Percentiles rank a stretch among this genome's conserved stretches.
Conservation (phyloP, 768 basidiomycete species). For the Kwoniella newhampshirensis region DNA sequence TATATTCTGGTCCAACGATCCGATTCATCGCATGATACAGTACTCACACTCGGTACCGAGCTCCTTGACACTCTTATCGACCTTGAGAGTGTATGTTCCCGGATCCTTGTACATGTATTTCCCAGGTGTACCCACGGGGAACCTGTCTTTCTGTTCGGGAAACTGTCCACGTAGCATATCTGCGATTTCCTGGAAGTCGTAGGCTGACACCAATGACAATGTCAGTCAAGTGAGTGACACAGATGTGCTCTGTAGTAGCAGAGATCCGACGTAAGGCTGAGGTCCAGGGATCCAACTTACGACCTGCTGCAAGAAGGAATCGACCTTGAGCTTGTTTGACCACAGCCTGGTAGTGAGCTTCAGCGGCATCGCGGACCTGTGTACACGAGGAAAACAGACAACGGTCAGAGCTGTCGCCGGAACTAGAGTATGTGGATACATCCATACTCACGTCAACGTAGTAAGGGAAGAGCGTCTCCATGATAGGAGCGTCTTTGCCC, state of each 20-base stretch:
- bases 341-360: constrained; percentile 37
- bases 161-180: constrained; percentile 25
- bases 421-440: too few relatives aligned
- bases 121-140: constrained; percentile 30
- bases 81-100: constrained; percentile 32
- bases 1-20: too few relatives aligned
- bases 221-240: too few relatives aligned
- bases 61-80: constrained; percentile 32
- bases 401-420: not conserved
- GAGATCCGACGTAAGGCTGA: too few relatives aligned
- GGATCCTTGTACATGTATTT: constrained; percentile 29
- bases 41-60: constrained; percentile 40
- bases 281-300: too few relatives aligned
- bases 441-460: constrained; percentile 23
- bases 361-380: constrained; percentile 37
- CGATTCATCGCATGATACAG: too few relatives aligned
- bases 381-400: not conserved
- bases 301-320: constrained; percentile 25
- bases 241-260: too few relatives aligned
- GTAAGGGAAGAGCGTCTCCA: constrained; percentile 18
- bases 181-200: constrained; percentile 32
- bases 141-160: constrained; percentile 31
- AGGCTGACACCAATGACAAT: too few relatives aligned
- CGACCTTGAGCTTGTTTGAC: constrained; percentile 27
- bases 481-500: constrained; percentile 18